Percentiles rank a stretch among this genome's conserved stretches.
These are phyloP conservation scores for Daucus carota DNA, from an alignment of 129 eudicot genomes.

Conservation along the genomic window DNA sequence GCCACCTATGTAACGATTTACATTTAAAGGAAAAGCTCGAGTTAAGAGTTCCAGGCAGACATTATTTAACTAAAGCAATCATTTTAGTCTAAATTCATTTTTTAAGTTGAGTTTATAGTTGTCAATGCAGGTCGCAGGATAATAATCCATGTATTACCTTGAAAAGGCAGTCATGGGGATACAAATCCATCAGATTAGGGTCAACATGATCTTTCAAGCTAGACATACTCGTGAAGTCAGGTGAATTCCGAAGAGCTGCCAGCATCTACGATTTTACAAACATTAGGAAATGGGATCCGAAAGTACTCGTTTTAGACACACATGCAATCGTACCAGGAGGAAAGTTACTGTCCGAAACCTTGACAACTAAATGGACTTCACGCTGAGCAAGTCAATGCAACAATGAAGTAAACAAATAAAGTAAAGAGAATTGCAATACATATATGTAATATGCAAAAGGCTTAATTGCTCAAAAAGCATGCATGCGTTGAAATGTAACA, in stretches of 20 bases:
- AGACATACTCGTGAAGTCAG: constrained; percentile 75
- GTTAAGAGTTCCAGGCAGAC: not conserved
- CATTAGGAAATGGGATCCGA: not conserved
- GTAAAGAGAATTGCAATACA: not conserved
- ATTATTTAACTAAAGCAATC: not conserved
- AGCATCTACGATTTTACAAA: constrained; percentile 57
- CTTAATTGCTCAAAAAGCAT: not conserved
- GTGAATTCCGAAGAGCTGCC: constrained; percentile 71
- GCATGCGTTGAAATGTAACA: not conserved
- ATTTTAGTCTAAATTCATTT: not conserved
- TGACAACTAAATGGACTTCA: not conserved
- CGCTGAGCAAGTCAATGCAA: not conserved
- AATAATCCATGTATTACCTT: constrained; percentile 41
- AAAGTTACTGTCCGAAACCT: not conserved
- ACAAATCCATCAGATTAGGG: constrained; percentile 77
- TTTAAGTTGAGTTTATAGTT: not conserved
- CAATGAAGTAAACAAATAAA: not conserved
- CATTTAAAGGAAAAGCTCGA: not conserved
- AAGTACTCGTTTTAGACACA: not conserved
- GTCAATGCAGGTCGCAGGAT: not conserved
- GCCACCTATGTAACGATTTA: constrained; percentile 46
- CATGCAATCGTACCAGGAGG: not conserved
- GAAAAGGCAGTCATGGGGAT: constrained; percentile 89
- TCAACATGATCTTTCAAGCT: constrained; percentile 78
- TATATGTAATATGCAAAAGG: not conserved